Conservation (phyloP, 352 stramenopile species). For the Globisporangium uncinulatum region DNA sequence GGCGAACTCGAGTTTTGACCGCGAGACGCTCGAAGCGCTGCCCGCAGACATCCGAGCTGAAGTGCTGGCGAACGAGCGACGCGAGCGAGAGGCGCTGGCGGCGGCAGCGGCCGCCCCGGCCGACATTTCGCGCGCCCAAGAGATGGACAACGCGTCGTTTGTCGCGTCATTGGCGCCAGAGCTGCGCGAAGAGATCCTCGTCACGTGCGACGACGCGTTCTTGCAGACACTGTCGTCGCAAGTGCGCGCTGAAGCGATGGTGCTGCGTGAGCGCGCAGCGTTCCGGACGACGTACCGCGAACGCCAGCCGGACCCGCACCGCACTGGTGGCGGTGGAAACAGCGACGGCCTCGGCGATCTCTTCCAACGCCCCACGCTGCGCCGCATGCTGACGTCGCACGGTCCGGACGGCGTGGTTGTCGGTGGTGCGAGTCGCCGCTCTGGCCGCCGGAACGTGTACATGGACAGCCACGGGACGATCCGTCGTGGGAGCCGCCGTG, state of each 20-base stretch:
- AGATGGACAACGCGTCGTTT: conserved; percentile 99
- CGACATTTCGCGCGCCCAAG: conserved; percentile 94
- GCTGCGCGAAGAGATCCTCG: conserved; percentile 95
- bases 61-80: conserved; percentile 94
- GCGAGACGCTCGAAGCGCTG: conserved; percentile 94
- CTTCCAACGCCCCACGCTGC: conserved; percentile 68
- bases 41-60: conserved; percentile 96
- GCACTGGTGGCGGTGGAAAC: conserved; percentile 19
- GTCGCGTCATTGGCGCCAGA: conserved; percentile 94
- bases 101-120: conserved; percentile 62
- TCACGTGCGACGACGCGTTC: conserved; percentile 95
- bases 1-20: conserved; percentile 90
- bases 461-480: conserved; percentile 29
- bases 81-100: conserved; percentile 80
- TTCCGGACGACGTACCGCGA: conserved; percentile 70
- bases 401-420: conserved; percentile 32
- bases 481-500: conserved; percentile 29
- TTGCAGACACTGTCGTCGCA: conserved; percentile 92
- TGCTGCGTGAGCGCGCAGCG: conserved; percentile 91
- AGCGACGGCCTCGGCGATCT: conserved; percentile 53
- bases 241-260: conserved; percentile 93
- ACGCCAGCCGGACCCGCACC: conserved; percentile 29
- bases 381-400: conserved; percentile 78
- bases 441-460: conserved; percentile 30
- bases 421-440: conserved; percentile 29